Percentiles rank a stretch among this genome's conserved stretches.
Conservation (phyloP, 2,329 filamentous ascomycete genomes). For the Aspergillus texensis region DNA sequence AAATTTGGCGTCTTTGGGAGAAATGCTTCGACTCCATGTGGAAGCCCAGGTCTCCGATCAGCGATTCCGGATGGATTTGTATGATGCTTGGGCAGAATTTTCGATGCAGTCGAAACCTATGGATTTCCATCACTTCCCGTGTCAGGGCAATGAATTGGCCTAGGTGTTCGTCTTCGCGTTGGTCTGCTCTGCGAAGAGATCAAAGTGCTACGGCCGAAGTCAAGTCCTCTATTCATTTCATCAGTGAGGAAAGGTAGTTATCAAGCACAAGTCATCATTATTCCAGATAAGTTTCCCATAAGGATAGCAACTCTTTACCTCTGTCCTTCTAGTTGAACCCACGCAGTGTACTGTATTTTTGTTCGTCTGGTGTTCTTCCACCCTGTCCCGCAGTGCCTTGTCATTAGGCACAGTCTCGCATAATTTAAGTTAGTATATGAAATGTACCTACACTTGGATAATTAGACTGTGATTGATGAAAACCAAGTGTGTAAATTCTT, state of each 20-base stretch:
- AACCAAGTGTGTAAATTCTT: background rate
- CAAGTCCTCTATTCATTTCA: background rate
- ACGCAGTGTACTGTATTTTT: background rate
- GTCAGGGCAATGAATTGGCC: background rate
- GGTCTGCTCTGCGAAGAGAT: background rate
- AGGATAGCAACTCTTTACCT: background rate
- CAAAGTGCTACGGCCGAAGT: background rate
- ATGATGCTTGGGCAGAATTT: background rate
- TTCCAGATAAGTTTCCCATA: background rate
- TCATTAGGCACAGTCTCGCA: background rate
- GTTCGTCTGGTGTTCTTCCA: background rate
- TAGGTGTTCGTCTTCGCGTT: background rate
- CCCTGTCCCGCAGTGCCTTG: background rate
- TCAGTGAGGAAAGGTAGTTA: background rate
- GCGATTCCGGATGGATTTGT: background rate
- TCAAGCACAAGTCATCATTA: background rate
- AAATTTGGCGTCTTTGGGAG: background rate
- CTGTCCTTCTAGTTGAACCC: background rate
- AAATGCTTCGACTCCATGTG: background rate
- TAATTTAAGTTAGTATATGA: background rate
- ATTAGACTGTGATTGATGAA: background rate
- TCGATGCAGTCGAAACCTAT: background rate
- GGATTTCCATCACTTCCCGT: background rate
- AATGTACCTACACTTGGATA: background rate
- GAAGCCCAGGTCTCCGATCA: background rate